Conservation (phyloP, 2,329 filamentous ascomycete species). For the Xylariaceae sp. region DNA sequence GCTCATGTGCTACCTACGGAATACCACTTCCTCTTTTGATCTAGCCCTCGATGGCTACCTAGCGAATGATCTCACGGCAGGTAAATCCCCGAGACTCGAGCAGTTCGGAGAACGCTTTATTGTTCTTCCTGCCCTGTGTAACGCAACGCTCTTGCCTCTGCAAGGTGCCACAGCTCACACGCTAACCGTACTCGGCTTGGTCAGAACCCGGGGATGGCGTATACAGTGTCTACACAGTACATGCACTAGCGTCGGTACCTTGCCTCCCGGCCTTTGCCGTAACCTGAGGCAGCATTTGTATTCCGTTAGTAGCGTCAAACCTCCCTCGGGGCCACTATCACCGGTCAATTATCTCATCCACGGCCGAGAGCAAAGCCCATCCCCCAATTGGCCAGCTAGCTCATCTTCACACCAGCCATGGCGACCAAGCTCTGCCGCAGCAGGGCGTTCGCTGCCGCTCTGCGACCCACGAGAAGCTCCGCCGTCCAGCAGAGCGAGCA, state of each 20-base stretch:
- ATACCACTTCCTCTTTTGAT: no score
- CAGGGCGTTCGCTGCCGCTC: conserved; percentile 51
- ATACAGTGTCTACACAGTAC: not conserved
- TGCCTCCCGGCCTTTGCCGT: not conserved
- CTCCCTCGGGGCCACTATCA: not conserved
- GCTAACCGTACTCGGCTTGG: not conserved
- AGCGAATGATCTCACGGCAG: no score
- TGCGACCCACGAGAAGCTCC: conserved; percentile 45
- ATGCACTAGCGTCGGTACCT: not conserved
- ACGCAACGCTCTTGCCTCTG: not conserved
- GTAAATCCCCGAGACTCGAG: no score
- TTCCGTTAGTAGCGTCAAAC: not conserved
- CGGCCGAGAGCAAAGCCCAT: conserved; percentile 12
- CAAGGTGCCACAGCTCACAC: not conserved
- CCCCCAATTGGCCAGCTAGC: conserved; percentile 43
- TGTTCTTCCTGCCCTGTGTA: conserved; percentile 8
- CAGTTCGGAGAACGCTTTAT: conserved; percentile 13
- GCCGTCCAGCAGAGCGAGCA: conserved; percentile 39
- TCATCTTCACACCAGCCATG: conserved; percentile 41
- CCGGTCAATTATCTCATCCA: conserved; percentile 21
- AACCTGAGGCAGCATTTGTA: not conserved
- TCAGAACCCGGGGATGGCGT: not conserved
- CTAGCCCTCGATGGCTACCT: no score
- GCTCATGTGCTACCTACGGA: no score
- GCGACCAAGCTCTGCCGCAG: conserved; percentile 55